Conservation (phyloP, 2,329 filamentous ascomycete species). For the Fusarium pininemorale region DNA sequence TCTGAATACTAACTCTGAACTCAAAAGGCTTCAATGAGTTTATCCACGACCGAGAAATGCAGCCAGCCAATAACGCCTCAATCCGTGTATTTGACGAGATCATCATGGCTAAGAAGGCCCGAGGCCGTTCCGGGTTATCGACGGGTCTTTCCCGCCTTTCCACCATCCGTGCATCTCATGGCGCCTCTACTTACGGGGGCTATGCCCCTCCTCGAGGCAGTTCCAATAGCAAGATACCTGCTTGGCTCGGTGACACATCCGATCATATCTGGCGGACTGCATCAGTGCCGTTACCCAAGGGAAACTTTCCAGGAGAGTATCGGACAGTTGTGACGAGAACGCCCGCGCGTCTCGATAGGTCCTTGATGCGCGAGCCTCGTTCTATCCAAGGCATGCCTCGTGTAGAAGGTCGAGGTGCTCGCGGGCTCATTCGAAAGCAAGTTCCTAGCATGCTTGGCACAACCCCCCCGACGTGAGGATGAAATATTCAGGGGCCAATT, state of each 20-base stretch:
- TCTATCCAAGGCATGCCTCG: slow-evolving; percentile 88
- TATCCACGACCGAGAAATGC: slow-evolving; percentile 80
- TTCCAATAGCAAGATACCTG: slow-evolving; percentile 54
- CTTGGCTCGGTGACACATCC: slow-evolving; percentile 75
- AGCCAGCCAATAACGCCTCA: slow-evolving; percentile 66
- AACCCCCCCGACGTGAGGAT: slow-evolving; percentile 50
- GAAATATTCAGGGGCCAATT: not conserved
- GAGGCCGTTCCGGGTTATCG: slow-evolving; percentile 72
- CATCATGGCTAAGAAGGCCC: slow-evolving; percentile 78
- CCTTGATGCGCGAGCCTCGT: slow-evolving; percentile 90
- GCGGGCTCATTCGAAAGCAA: slow-evolving; percentile 64
- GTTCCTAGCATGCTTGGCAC: slow-evolving; percentile 60
- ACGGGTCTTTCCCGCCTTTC: slow-evolving; percentile 70
- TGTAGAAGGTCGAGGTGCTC: slow-evolving; percentile 60
- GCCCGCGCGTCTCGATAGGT: slow-evolving; percentile 84
- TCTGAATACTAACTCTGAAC: slow-evolving; percentile 6
- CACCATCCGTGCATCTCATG: slow-evolving; percentile 66
- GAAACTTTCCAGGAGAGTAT: slow-evolving; percentile 71
- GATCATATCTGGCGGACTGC: slow-evolving; percentile 83
- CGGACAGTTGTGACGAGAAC: slow-evolving; percentile 69
- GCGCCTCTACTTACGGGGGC: slow-evolving; percentile 55
- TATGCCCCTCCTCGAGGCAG: slow-evolving; percentile 49
- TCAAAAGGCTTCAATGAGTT: slow-evolving; percentile 76
- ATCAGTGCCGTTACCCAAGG: slow-evolving; percentile 67
- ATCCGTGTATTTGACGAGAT: slow-evolving; percentile 86